These are phyloP conservation scores for Chlorociboria aeruginascens DNA, from an alignment of 495 filamentous ascomycete species.

Conservation along the genomic window DNA sequence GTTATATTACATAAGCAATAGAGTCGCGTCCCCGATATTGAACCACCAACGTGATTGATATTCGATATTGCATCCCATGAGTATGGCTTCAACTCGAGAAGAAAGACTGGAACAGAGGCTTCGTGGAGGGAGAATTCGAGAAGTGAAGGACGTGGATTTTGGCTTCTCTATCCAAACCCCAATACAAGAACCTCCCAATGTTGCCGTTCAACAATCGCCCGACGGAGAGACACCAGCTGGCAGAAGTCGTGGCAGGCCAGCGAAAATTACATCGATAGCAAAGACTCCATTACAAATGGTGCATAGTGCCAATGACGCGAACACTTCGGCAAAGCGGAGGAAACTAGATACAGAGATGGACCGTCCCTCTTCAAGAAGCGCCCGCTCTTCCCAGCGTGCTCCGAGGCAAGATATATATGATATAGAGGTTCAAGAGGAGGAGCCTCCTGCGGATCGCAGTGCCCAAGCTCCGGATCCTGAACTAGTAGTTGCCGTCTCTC, in stretches of 20 bases:
- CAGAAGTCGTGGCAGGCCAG: not conserved
- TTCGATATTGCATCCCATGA: not conserved
- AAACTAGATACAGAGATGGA: constrained; percentile 13
- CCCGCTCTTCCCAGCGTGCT: constrained; percentile 4
- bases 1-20: no score
- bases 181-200: not conserved
- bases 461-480: not conserved
- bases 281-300: not conserved
- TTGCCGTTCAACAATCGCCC: not conserved
- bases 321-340: constrained; percentile 18
- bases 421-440: constrained; percentile 1
- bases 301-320: constrained; percentile 12
- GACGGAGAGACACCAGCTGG: constrained; percentile 1
- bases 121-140: constrained; percentile 17
- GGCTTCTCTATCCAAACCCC: constrained; percentile 13
- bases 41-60: no score
- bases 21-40: no score
- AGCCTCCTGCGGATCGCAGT: not conserved
- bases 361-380: constrained; percentile 7
- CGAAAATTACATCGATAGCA: not conserved
- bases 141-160: constrained; percentile 21
- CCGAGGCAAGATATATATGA: constrained; percentile 12
- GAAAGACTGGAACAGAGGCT: constrained; percentile 18
- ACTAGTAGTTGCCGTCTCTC: not conserved
- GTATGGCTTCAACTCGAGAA: constrained; percentile 10